Base-by-base conservation (phyloP, 169 alveolate species). In the Eimeria sp. region DNA sequence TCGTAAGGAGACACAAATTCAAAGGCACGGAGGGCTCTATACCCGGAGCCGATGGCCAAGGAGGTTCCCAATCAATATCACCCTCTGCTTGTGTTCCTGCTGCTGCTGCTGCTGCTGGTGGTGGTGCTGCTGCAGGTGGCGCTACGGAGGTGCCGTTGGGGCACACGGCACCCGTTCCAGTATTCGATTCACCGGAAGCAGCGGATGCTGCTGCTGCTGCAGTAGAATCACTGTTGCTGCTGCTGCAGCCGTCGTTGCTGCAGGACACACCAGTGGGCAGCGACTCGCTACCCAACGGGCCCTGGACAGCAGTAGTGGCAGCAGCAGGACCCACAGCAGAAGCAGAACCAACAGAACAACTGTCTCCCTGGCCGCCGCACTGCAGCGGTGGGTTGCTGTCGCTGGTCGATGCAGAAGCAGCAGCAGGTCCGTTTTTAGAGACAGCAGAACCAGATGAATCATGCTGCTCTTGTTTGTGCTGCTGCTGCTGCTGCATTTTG, bases 1-100 rank as follows among this genome's bases (percentile, higher is more conserved):
- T 58, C 6, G 90, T 51, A 3, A 91, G 95, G 70, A 91, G 70
- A 58, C 70, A 73, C 67, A 91, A 78, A 61, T 91, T 91, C 89
- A 80, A 49, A 30, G 89, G 89, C n/a, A 80, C 89, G 13, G 89
- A 22, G 2, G 89, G 89, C 89, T 80, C 45, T 4, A 47, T 40
- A 10, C 70, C 61, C 45, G 67, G 49, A 49, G 89, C 45, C 18
- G 89, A 40, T 3, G 89, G 89, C 89, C 89, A 80, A 34, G 89
- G 78, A 73, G 57, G 76, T 51, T 84, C 92, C 92, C 78, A 84
- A 13, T 30, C 76, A 30, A 30, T 51, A 27, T 54, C 76, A 25
- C 27, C 49, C 76, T 22, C 92, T 58, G 5, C 92, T 57, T 73
- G 51, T 57, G 78, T 73, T 84, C 58, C 78, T 84, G 92, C 78